These are phyloP conservation scores for Trapa incisa DNA, from an alignment of 345 rosid genomes.

Conservation along the genomic window DNA sequence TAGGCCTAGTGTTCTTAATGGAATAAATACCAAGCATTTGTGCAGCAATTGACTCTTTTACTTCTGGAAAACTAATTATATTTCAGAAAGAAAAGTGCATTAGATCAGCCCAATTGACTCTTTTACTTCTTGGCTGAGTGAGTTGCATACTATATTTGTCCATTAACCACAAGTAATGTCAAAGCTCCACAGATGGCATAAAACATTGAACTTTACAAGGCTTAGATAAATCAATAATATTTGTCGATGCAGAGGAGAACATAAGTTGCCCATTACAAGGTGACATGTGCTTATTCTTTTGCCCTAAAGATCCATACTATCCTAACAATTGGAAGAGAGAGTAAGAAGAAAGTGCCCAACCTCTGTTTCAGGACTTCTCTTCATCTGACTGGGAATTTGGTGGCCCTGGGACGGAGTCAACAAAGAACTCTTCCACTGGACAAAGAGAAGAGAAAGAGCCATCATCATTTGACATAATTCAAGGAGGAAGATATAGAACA, in stretches of 20 bases:
- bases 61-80: too few species aligned
- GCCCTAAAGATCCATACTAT: conserved; percentile 7
- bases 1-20: too few species aligned
- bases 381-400: conserved; percentile 71
- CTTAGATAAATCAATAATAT: too few species aligned
- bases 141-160: too few species aligned
- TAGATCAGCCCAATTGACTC: too few species aligned
- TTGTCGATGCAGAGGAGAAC: neutral
- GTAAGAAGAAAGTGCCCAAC: conserved; percentile 14
- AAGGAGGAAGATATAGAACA: neutral
- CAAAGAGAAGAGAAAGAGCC: conserved; percentile 6
- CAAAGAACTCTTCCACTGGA: conserved; percentile 79
- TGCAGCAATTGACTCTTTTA: too few species aligned
- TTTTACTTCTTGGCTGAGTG: too few species aligned
- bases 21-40: too few species aligned
- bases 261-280: neutral
- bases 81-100: too few species aligned
- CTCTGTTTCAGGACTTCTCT: conserved; percentile 45
- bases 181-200: too few species aligned
- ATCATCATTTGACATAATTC: conserved; percentile 5
- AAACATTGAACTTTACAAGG: too few species aligned
- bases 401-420: conserved; percentile 76
- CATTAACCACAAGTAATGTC: too few species aligned
- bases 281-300: conserved; percentile 10
- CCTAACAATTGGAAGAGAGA: conserved; percentile 10